Evolutionary conservation across 2,329 filamentous ascomycete species (phyloP).

Genomic region (Cercospora sojina): DNA sequence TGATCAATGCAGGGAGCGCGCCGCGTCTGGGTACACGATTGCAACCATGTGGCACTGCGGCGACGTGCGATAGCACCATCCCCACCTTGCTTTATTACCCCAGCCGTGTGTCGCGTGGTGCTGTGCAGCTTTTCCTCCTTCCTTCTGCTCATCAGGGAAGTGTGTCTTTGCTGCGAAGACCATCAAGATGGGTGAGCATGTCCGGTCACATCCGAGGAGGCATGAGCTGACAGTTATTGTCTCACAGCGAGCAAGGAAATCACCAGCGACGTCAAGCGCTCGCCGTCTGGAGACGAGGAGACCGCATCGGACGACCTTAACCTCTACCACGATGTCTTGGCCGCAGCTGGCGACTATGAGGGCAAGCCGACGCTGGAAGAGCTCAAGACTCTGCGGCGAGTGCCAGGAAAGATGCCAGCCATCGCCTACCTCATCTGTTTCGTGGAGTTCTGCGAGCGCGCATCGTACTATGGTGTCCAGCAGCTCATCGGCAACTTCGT

Average conservation of each 20-base stretch:
- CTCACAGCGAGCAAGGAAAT: conserved; percentile 8
- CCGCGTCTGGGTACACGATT: neutral
- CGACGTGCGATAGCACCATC: conserved; percentile 2
- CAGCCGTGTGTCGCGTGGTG: conserved; percentile 5
- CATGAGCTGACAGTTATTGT: neutral
- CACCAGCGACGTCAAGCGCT: conserved; percentile 3
- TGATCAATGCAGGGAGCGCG: neutral
- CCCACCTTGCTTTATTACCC: neutral
- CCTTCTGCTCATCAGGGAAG: conserved; percentile 2
- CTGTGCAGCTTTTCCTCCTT: neutral
- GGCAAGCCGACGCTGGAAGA: conserved; percentile 46
- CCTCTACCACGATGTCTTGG: conserved; percentile 19
- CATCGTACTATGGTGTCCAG: conserved; percentile 45
- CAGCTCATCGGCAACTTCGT: conserved; percentile 53
- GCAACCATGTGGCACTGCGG: conserved; percentile 2
- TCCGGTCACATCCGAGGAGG: neutral
- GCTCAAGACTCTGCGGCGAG: conserved; percentile 44
- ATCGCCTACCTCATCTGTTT: conserved; percentile 41
- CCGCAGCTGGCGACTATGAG: conserved; percentile 21
- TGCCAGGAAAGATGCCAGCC: conserved; percentile 43
- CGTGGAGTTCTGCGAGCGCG: conserved; percentile 51
- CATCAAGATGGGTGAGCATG: conserved; percentile 4
- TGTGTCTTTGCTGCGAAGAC: neutral
- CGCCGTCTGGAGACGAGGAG: conserved; percentile 16
- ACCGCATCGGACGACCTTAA: conserved; percentile 8